Base-by-base conservation (phyloP, 108 stramenopile species). In the Nitzschia sp. region DNA sequence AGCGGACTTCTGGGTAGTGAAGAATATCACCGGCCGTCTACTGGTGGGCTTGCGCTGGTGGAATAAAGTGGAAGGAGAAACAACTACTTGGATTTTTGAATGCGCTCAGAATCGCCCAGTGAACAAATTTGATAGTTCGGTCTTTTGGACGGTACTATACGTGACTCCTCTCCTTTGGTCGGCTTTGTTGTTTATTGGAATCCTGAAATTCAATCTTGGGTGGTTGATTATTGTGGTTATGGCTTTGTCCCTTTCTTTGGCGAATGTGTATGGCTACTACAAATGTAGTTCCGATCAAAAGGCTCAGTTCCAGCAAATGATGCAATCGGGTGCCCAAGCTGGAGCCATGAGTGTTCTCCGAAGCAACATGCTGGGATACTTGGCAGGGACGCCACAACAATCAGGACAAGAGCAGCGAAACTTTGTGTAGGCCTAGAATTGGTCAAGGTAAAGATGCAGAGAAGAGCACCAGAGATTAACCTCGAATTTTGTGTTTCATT, bases 1-100 rank as follows among this genome's bases (percentile, higher is more conserved):
- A 23, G 92, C 94, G n/a, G 98, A 97, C 70, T 98, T 98, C 79
- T 98, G 97, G 97, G 91, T 93, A 5, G 96, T 97, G 36, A 96
- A 96, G 76, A 96, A 96, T 67, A 76, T 96, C 17, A 88, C 91
- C 8, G 95, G 95, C 13, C 75, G 95, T 34, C 66, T 94, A 29
- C 73, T 97, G 48, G 98, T 97, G 17, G 97, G 97, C 47, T 75
- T 98, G 29, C 85, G 98, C 26, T 98, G 98, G 98, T 98, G 98
- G 98, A 95, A 92, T 57, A 84, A 95, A 65, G 96, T 98, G 44
- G 90, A 95, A 35, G 79, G 83, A 19, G 85, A 84, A 9, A 85
- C 89, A 4, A 96, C 81, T 28, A 84, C 72, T 30, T 98, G 98
- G 97, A 89, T 97, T 35, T 97, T 95, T 73, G 98, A 98, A 72